A percentile compares a stretch with the other conserved stretches of the same genome.
These are phyloP conservation scores for Cadophora sp. DNA, from an alignment of 2,329 filamentous ascomycete genomes.

Conservation along the genomic window DNA sequence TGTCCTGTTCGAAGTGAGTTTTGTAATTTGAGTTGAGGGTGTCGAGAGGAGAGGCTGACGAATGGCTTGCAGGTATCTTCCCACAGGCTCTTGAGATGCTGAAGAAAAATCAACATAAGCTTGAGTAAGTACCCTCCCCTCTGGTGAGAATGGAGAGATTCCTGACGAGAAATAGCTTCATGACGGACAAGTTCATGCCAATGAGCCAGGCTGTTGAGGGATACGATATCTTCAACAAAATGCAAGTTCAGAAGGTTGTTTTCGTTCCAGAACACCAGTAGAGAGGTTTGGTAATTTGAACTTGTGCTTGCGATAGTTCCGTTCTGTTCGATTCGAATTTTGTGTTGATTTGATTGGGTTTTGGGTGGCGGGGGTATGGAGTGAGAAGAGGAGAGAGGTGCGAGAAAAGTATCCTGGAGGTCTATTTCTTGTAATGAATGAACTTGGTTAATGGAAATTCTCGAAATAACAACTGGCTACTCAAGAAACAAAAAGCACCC, in stretches of 20 bases:
- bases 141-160: slow-evolving; percentile 1
- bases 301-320: not conserved
- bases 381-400: not conserved
- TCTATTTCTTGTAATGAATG: too few species aligned
- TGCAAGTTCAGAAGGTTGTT: slow-evolving; percentile 77
- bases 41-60: slow-evolving; percentile 55
- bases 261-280: slow-evolving; percentile 54
- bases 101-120: slow-evolving; percentile 68
- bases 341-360: not conserved
- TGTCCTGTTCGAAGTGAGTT: slow-evolving; percentile 74
- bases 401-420: too few species aligned
- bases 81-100: slow-evolving; percentile 68
- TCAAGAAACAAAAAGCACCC: too few species aligned
- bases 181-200: slow-evolving; percentile 79
- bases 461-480: not conserved
- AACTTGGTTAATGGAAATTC: not conserved
- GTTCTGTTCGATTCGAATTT: slow-evolving; percentile 1
- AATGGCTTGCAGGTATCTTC: slow-evolving; percentile 66
- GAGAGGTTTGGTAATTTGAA: not conserved
- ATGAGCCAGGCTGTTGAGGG: slow-evolving; percentile 69
- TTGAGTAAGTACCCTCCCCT: slow-evolving; percentile 63
- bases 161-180: slow-evolving; percentile 62
- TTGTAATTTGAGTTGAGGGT: slow-evolving; percentile 39
- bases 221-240: slow-evolving; percentile 75
- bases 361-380: not conserved